Evolutionary conservation across 1,284 basidiomycete genomes (phyloP).

Genomic region (Heterobasidion annosum): DNA sequence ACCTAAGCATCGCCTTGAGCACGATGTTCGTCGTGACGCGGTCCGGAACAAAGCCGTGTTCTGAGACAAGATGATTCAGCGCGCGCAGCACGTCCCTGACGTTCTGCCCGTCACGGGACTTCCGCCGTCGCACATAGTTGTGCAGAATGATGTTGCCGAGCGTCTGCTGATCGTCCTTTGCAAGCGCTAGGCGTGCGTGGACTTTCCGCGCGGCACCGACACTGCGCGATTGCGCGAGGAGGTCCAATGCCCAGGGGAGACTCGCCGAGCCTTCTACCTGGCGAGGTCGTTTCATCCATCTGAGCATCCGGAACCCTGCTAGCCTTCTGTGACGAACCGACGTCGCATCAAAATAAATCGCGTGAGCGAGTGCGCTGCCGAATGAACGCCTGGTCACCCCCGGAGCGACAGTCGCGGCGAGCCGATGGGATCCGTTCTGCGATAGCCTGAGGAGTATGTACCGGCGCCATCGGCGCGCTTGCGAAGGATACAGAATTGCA

Average conservation of each 20-base stretch:
- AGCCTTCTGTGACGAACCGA: background rate
- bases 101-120: slow-evolving; percentile 30
- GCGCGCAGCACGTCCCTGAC: slow-evolving; percentile 31
- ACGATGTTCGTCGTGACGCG: slow-evolving; percentile 58
- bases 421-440: background rate
- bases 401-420: background rate
- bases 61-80: slow-evolving; percentile 28
- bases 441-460: slow-evolving; percentile 4
- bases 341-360: background rate
- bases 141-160: slow-evolving; percentile 51
- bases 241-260: slow-evolving; percentile 3
- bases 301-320: slow-evolving; percentile 2
- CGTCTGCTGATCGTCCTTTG: slow-evolving; percentile 19
- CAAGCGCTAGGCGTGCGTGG: slow-evolving; percentile 19
- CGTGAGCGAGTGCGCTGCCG: slow-evolving; percentile 2
- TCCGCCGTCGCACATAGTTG: slow-evolving; percentile 19
- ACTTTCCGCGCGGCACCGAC: slow-evolving; percentile 31
- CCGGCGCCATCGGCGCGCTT: slow-evolving; percentile 3
- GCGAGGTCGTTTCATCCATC: background rate
- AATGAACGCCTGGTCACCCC: background rate
- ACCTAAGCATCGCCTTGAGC: slow-evolving; percentile 44
- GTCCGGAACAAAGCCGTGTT: slow-evolving; percentile 43
- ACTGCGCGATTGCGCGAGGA: slow-evolving; percentile 14
- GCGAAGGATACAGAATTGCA: slow-evolving; percentile 1
- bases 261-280: background rate